Base-by-base conservation (phyloP, 2,329 filamentous ascomycete species). In the Pseudogymnoascus sp. region DNA sequence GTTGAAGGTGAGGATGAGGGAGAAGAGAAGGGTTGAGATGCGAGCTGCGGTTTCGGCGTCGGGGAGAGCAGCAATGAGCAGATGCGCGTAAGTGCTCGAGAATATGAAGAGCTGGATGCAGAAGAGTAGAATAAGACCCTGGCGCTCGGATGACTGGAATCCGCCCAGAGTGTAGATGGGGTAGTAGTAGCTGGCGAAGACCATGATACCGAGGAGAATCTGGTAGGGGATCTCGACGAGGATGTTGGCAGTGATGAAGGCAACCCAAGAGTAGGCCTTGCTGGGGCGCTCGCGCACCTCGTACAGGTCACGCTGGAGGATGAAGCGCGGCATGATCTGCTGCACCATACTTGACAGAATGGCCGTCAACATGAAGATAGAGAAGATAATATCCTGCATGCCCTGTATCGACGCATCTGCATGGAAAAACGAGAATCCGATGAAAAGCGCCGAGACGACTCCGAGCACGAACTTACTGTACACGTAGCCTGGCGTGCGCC, bases 141-240 rank as follows among this genome's bases (percentile, higher is more conserved):
- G 71, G 11, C 69, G 64, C 8, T 62, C n/a, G 0, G 66, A 65
- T 9, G 67, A 28, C 60, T 70, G 71, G 14, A 72, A 71, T 1
- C 71, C 88, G 9, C 89, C 89, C 16, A 89, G 87, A 67, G 90
- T 85, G 7, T 82, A 74, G 1, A 88, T 83, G 66, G 86, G 80
- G 65, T 93, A 96, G 79, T 96, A 96, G 83, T 90, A 95, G 72
- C 82, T 87, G 69, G 90, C 83, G 77, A 81, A 96, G 78, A 93
- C 88, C 69, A 96, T 76, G 16, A 88, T 80, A 1, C 86, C 85
- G 79, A 91, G 88, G 41, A 96, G 74, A 0, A 86, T 83, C 72
- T 96, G 91, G 84, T 90, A 96, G 0, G 91, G 91, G 3, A 96
- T 80, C 74, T 96, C 93, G 61, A 93, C 90, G 33, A 91, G 76